Base-by-base conservation (phyloP, 2,329 filamentous ascomycete genomes). In the Fusarium nodosum region DNA sequence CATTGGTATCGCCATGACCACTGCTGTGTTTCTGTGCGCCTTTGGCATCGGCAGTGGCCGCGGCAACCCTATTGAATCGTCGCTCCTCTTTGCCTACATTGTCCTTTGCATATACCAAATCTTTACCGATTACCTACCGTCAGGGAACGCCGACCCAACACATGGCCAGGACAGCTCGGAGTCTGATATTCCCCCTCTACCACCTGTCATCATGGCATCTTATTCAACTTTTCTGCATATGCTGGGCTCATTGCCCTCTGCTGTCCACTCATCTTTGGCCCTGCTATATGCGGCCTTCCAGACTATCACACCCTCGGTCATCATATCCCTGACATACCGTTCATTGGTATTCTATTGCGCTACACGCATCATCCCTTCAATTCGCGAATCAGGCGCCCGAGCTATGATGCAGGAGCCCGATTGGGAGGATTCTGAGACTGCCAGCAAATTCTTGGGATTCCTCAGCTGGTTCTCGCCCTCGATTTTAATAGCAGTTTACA, bases 31-130 rank as follows among this genome's bases (percentile, higher is more conserved):
- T 76, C 85, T 99, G 16, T 96, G 93, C 78, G 93, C 92, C 16
- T 97, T 95, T 85, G 96, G 96, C 28, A 97, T 98, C 73, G 93
- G 92, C 66, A 97, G 93, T 75, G 95, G 95, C 3, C 90, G 94
- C 74, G 96, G 96, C 65, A 99, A 97, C 75, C 93, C 95, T 3
- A 92, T 98, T 56, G 95, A 99, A 81, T 97, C 93, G 72, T 97
- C 95, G 24, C 84, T 99, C 13, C 87, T 99, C 61, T 98, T 99
- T 68, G 95, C 96, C 75, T 99, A 99, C 80, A 89, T 97, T 65
- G 96, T 97, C n/a, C 90, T 99, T 67, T 98, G 95, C 83, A 92
- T 98, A 77, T 99, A 98, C 82, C 96, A 99, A 80, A 98, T 98
- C 79, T 98, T 98, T 80, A 99, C 96, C 75, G 96, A 99, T 81